Evolutionary conservation across 2,329 filamentous ascomycete genomes (phyloP).

Genomic region (Triangularia setosa): DNA sequence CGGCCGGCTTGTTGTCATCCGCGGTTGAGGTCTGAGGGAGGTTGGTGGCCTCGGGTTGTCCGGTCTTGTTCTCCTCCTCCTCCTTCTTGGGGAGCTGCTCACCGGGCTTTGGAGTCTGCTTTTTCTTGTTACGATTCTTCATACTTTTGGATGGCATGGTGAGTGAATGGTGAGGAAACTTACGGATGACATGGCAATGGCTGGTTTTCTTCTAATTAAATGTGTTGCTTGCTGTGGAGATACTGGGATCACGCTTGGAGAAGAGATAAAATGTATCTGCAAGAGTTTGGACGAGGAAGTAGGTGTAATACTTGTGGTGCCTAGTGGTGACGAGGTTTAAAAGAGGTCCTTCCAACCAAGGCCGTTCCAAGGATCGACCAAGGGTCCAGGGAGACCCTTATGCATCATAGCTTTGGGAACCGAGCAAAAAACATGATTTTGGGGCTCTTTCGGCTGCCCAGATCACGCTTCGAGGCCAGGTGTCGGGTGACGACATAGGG

Average conservation of each 20-base stretch:
- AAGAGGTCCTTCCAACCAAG: constrained; percentile 1
- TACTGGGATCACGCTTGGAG: not conserved
- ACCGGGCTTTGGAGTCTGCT: constrained; percentile 9
- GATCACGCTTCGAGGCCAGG: not conserved
- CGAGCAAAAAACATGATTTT: constrained; percentile 25
- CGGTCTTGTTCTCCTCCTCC: constrained; percentile 16
- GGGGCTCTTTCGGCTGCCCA: not conserved
- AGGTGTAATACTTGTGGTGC: not conserved
- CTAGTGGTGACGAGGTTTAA: constrained; percentile 15
- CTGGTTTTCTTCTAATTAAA: not conserved
- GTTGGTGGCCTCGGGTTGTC: constrained; percentile 13
- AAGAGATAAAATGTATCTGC: not conserved
- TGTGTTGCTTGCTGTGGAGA: not conserved
- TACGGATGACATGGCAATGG: constrained; percentile 23
- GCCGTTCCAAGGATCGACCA: constrained; percentile 10
- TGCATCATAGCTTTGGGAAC: constrained; percentile 20
- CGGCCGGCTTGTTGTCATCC: not conserved
- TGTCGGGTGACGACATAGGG: constrained; percentile 24
- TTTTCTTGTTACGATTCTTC: not conserved
- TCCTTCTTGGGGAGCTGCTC: constrained; percentile 15
- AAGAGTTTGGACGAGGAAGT: constrained; percentile 12
- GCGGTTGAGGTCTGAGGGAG: not conserved
- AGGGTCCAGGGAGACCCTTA: constrained; percentile 16
- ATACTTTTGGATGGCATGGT: not conserved
- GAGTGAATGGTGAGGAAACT: not conserved